Base-by-base conservation (phyloP, 305 asterid genomes). In the Fraxinus angustifolia region DNA sequence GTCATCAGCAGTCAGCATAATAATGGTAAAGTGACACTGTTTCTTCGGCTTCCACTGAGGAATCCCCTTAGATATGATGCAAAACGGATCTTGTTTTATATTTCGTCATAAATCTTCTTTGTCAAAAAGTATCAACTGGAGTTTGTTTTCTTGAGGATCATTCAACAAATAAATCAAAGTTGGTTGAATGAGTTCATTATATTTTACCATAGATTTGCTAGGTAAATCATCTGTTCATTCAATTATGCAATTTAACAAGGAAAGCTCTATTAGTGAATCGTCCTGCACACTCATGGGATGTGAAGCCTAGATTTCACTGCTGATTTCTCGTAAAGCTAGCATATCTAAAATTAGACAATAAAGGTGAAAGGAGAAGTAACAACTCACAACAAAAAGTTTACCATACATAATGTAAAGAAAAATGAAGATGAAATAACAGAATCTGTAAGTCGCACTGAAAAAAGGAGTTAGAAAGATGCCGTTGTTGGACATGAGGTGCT, bases 401-500 rank as follows among this genome's bases (percentile, higher is more conserved):
- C 42, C 62, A 5, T 35, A 30, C 78, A 21, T 30, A 23, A 12
- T 75, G 35, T 19, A 75, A 75, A 77, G 74, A 48, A 75, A 40
- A 71, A 36, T 40, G 58, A 78, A 53, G 79, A 19, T 3, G 42
- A 4, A 70, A 75, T 35, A 75, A 31, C 70, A 68, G 1, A 28
- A 50, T 48, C 50, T 16, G 76, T 77, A 65, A 79, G 75, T 72
- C 42, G 17, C n/a, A 67, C 70, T 5, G 5, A 36, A 38, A 73
- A 74, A 8, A 50, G 67, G 77, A 67, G 71, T 40, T 10, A 40
- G 30, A 48, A 78, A 70, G 79, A 70, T 34, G 21, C 50, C 31
- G n/a, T 79, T 28, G 8, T 45, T 72, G 58, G 33, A 60, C 38
- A 28, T 48, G 42, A 67, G 78, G 86, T 76, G 86, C 80, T 67